phyloP scores from a whole-genome alignment of 208 protist genomes.

The Acanthamoeba rhysodes region DNA sequence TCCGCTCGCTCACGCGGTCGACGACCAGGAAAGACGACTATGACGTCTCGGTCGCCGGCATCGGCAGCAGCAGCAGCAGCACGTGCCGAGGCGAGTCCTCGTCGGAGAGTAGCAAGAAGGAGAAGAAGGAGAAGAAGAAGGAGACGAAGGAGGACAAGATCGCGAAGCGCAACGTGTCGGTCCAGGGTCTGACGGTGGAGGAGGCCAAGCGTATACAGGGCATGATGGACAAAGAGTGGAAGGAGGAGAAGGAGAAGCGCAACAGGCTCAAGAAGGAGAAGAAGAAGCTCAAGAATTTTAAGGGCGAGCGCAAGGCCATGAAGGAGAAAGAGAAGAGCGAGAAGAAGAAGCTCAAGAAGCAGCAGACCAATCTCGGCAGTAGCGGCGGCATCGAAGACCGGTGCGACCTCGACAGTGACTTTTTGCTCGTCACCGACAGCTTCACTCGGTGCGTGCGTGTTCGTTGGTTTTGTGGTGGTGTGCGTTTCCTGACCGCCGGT shows the following conservation, averaged over 20 bases:
- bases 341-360: slow-evolving; percentile 25
- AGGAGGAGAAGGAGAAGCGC: slow-evolving; percentile 23
- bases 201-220: neutral
- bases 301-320: slow-evolving; percentile 12
- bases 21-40: neutral
- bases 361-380: neutral
- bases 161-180: neutral
- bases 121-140: neutral
- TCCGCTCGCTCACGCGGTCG: neutral
- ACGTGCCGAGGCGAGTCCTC: neutral
- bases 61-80: neutral
- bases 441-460: neutral
- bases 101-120: neutral
- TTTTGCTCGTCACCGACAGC: neutral
- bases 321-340: slow-evolving; percentile 9
- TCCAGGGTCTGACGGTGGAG: neutral
- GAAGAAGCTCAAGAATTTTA: neutral
- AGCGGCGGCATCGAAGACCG: neutral
- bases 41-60: neutral
- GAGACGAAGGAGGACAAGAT: neutral
- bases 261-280: slow-evolving; percentile 19
- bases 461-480: neutral
- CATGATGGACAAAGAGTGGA: slow-evolving; percentile 32
- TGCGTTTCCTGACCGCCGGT: neutral
- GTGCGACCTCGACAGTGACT: neutral